Percentiles rank a stretch among this genome's conserved stretches.
phyloP scores from a whole-genome alignment of 2,329 filamentous ascomycete genomes.

The Keithomyces neogunnii region DNA sequence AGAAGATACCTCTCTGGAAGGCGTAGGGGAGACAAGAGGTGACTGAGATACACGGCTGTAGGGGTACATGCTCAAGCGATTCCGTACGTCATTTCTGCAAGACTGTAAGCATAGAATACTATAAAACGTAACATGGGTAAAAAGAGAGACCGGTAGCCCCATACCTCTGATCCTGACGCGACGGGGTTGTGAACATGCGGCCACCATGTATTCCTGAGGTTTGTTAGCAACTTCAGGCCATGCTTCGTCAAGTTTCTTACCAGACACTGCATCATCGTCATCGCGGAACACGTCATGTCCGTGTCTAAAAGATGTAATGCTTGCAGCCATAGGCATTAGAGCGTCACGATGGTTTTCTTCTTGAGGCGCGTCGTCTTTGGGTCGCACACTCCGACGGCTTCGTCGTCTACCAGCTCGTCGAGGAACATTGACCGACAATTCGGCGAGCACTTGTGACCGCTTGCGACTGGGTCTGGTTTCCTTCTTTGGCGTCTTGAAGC shows the following conservation, averaged over 20 bases:
- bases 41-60: conserved; percentile 29
- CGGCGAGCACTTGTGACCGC: conserved; percentile 21
- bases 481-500: conserved; percentile 21
- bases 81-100: conserved; percentile 22
- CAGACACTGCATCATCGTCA: conserved; percentile 17
- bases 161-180: conserved; percentile 19
- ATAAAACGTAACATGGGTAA: neutral
- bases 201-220: conserved; percentile 15
- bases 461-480: conserved; percentile 21
- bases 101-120: conserved; percentile 5
- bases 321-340: neutral
- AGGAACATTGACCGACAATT: conserved; percentile 27
- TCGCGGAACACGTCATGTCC: conserved; percentile 22
- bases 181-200: conserved; percentile 12
- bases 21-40: conserved; percentile 28
- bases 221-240: conserved; percentile 10
- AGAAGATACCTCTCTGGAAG: conserved; percentile 18
- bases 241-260: conserved; percentile 11
- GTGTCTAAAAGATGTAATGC: conserved; percentile 11
- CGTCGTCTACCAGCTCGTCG: conserved; percentile 16
- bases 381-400: conserved; percentile 14
- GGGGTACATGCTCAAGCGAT: conserved; percentile 24
- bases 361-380: conserved; percentile 11
- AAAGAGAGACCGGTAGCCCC: neutral
- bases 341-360: conserved; percentile 3